Base-by-base conservation (phyloP, 2,329 filamentous ascomycete genomes). In the Phyllosticta citribraziliensis region DNA sequence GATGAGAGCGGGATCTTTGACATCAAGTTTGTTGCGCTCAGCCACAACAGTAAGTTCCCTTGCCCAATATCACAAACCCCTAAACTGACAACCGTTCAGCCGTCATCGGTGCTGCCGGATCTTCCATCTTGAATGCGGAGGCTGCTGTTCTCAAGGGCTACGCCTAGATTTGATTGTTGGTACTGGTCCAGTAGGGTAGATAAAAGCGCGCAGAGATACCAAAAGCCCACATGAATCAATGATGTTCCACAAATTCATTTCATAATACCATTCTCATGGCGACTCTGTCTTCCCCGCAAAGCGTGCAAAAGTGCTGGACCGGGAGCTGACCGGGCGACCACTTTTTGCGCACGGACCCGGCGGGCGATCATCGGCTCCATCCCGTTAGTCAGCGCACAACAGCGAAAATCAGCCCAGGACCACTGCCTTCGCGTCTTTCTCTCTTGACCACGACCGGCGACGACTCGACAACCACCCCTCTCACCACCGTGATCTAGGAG, bases 101-200 rank as follows among this genome's bases (percentile, higher is more conserved):
- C 64, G 88, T 99, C 61, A 93, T 99, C 72, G 93, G 93, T 66
- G 94, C 94, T 33, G 92, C 93, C n/a, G 94, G 94, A 11, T 95
- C 91, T 1, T 96, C 90, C 33, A 96, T 97, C 75, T 76, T 97
- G 68, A 97, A 97, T 70, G 91, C 92, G 27, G 93, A 97, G 75
- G 91, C 91, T 27, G 91, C 91, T 24, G 86, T 96, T 11, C 83
- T 97, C 66, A 95, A 96, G 79, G 93, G 92, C 5, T 90, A 87
- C 70, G 81, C 92, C 65, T 91, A 80, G 67, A 63, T 33, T 52
- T 24, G 55, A 47, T n/a, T 8, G 1, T 47, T 47, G 40, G 40
- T 17, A n/a, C 3, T n/a, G 3, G 14, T 53, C 19, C 24, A 9
- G 52, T 30, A n/a, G 40, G 17, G 8, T 47, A 47, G 17, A 47